Percentiles rank a stretch among this genome's conserved stretches.
Evolutionary conservation across 192 early-diverging fungal species (phyloP).

Genomic region (Mortierella hygrophila): DNA sequence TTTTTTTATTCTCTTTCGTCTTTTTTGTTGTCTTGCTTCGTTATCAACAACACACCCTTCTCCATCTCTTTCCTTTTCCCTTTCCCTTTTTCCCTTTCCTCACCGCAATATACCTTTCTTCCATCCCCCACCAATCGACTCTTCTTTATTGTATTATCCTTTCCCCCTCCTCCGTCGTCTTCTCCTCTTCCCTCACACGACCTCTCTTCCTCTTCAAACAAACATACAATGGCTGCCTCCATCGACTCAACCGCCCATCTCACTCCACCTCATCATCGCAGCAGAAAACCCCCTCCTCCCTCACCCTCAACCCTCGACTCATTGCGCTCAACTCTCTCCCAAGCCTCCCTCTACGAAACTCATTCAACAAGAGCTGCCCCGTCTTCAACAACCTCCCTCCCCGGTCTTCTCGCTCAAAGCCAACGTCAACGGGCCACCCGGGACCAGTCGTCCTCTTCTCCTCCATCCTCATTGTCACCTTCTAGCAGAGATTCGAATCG

Average conservation of each 20-base stretch:
- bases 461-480: neutral
- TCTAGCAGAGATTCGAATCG: neutral
- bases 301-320: constrained; percentile 16
- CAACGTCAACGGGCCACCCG: constrained; percentile 4
- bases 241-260: neutral
- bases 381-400: constrained; percentile 6
- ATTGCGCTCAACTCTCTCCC: constrained; percentile 25
- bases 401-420: neutral
- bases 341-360: constrained; percentile 9
- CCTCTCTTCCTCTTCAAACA: neutral
- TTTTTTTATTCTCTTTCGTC: neutral
- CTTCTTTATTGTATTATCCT: too few relatives aligned
- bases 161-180: neutral
- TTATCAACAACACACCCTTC: neutral
- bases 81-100: neutral
- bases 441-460: neutral
- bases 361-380: neutral
- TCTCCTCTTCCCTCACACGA: neutral
- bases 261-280: neutral
- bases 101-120: neutral
- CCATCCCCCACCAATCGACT: neutral
- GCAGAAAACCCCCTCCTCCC: neutral
- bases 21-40: neutral
- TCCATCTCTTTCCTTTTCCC: neutral
- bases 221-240: neutral